Base-by-base conservation (phyloP, 257 asterid genomes). In the Eustoma russellianum region DNA sequence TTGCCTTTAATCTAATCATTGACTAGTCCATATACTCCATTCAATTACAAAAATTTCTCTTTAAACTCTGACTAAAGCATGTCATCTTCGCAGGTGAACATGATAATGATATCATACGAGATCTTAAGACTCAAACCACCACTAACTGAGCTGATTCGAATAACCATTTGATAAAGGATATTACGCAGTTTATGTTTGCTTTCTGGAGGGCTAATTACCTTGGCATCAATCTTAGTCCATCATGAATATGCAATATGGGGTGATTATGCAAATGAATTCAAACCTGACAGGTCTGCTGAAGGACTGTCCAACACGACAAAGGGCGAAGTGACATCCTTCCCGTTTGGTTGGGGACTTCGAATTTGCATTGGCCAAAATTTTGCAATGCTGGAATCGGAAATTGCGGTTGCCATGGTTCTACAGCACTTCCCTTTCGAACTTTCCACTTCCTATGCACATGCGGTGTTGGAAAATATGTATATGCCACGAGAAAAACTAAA, bases 171-270 rank as follows among this genome's bases (percentile, higher is more conserved):
- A 56, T 69, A 75, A 56, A 70, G 70, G 46, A 63, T 24, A 58
- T 55, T 81, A 49, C 77, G 83, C 30, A 64, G 66, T 59, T 60
- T 73, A 30, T 48, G 48, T 41, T 33, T 81, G 17, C 77, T 68
- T 14, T 70, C 77, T 13, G 89, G 79, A 35, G 63, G 73, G 57
- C 74, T 66, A 53, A 65, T 81, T 43, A 8, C 56, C 3, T 55
- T 75, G n/a, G 81, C 89, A 0, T 60, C 71, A 56, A 43, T 81
- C 64, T 62, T 68, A 12, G 30, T 48, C 16, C 58, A 53, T 40
- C 33, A 46, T 28, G 50, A 48, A 28, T 45, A 45, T 10, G 47
- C 58, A 13, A 30, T 66, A 19, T 71, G 69, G 72, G 72, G 72
- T 17, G 18, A 33, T 33, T 72, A 66, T 41, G 61, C 60, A 0